Base-by-base conservation (phyloP, 345 rosid species). In the Laguncularia racemosa region DNA sequence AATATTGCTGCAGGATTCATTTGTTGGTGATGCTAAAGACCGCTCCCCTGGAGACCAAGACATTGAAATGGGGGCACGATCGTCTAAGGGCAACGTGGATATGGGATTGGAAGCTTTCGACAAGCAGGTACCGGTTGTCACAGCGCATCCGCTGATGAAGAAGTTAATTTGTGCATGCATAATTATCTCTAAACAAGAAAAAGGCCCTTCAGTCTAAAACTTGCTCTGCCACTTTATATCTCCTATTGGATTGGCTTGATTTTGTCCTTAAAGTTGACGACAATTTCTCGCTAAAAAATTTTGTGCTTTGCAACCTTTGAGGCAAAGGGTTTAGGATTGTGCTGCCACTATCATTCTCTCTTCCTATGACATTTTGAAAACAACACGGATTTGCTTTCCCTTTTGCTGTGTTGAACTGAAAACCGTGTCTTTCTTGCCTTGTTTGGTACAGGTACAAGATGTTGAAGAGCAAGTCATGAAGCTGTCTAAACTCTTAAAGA, bases 61-160 rank as follows among this genome's bases (percentile, higher is more conserved):
- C 63, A 69, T 85, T 3, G 92, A 85, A 70, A 85, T 85, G 92
- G 86, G 92, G 54, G 45, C 33, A 43, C 76, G 33, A 48, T 53
- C 20, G 57, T 66, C 84, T 0, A 67, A 72, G 57, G 68, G 75
- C 59, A 79, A 60, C 73, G 69, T 86, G 0, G 85, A 84, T 50
- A 60, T 69, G 75, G 92, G 88, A 67, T 74, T 82, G 76, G 84
- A 80, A 50, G 71, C 81, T 73, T 85, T 85, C 75, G 67, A 78
- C 60, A 80, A 74, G 75, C 86, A 85, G 86, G 92, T 80, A 55
- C 56, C 21, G 28, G 20, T 13, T 47, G 16, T 28, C 16, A 33
- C 7, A 14, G n/a, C 8, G 50, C 20, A 10, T 50, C 10, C 5
- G 5, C 6, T 16, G 20, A 10, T 16, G n/a, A 17, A n/a, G 14